Base-by-base conservation (phyloP, 2,329 filamentous ascomycete species). In the Akanthomyces uredinophilus region DNA sequence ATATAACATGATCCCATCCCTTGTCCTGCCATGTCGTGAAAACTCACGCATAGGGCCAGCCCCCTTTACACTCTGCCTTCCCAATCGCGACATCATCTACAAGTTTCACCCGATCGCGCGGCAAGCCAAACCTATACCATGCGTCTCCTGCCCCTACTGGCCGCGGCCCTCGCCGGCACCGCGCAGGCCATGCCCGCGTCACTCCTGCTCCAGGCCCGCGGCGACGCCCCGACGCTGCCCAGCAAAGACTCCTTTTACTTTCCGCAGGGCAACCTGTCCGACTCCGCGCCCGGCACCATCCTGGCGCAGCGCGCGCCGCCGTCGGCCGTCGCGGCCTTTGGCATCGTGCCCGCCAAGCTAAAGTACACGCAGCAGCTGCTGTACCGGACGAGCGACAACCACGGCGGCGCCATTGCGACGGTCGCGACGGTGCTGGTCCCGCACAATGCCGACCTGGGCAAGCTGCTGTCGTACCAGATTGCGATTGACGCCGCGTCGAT, bases 391-490 rank as follows among this genome's bases (percentile, higher is more conserved):
- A 75, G 70, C 5, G 72, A 78, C 63, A 71, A 67, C 29, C 66
- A 68, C 18, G 70, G 70, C 24, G 67, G 73, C 2, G 69, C 77
- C 13, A 72, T 73, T 3, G 71, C 70, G 2, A 72, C 77, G 0
- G 73, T 77, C 0, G 69, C 75, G 1, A 79, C 77, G 0, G 68
- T 79, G 1, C 62, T 79, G 11, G 60, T 77, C 3, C 75, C 76
- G 4, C 63, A 70, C 32, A 70, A 72, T 4, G 68, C 71, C 20
- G 59, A 69, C 57, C 52, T 54, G 16, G 54, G 29, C 47, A 69
- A 65, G 49, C 47, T 81, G 1, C 64, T 81, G 1, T 80, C 78
- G 0, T 79, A 77, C 63, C 76, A 80, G 63, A 68, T 77, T 1
- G 72, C 77, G 0, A 72, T 76, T 56, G 72, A 79, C 55, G 72